Percentiles rank a stretch among this genome's conserved stretches.
These are phyloP conservation scores for Secale cereale DNA, from an alignment of 176 grass and related monocot species.

Conservation along the genomic window DNA sequence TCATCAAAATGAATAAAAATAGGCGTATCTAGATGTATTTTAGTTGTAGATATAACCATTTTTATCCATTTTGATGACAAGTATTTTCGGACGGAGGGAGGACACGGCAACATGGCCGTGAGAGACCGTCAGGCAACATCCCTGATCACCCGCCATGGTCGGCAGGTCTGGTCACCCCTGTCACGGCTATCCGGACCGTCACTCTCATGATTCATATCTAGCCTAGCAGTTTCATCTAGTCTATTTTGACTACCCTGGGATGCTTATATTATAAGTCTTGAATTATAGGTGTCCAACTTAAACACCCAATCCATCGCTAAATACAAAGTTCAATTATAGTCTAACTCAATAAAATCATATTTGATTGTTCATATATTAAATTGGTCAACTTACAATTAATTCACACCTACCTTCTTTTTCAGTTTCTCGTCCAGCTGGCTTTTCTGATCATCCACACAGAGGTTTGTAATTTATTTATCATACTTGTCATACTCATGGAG, in stretches of 20 bases:
- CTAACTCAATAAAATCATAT: background rate
- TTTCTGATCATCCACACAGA: constrained; percentile 79
- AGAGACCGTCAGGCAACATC: too few relatives aligned
- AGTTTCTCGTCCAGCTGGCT: constrained; percentile 72
- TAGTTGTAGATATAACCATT: too few relatives aligned
- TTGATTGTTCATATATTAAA: background rate
- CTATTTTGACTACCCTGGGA: background rate
- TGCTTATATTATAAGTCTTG: too few relatives aligned
- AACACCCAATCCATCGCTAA: too few relatives aligned
- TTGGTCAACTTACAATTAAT: background rate
- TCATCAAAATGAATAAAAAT: too few relatives aligned
- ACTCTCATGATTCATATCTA: background rate
- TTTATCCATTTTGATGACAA: too few relatives aligned
- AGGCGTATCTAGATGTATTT: too few relatives aligned
- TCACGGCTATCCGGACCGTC: background rate
- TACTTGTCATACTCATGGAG: background rate
- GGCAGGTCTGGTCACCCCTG: background rate
- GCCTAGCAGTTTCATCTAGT: background rate
- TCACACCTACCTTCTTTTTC: background rate
- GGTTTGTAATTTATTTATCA: constrained; percentile 40
- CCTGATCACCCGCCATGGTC: too few relatives aligned
- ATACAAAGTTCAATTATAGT: background rate
- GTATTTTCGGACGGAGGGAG: too few relatives aligned
- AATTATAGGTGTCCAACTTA: too few relatives aligned
- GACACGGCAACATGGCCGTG: background rate